Base-by-base conservation (phyloP, 805 yeast genomes). In the Cyberlindnera nakhonratchasimensis region DNA sequence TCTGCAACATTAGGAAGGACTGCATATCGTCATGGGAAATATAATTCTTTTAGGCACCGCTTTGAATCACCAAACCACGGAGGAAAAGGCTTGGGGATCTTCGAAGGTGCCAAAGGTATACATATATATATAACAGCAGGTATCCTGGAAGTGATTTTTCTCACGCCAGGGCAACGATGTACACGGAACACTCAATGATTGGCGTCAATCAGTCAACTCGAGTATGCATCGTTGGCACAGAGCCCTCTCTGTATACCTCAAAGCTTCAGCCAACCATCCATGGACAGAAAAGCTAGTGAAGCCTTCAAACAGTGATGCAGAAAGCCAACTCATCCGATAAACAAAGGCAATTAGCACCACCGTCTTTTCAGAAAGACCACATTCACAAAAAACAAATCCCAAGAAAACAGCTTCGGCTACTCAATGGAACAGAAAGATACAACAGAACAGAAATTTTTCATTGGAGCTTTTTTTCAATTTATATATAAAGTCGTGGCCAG, bases 31-130 rank as follows among this genome's bases (percentile, higher is more conserved):
- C 14, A 13, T 38, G 42, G 42, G 34, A 16, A 19, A 22, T 21
- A 22, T 7, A n/a, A n/a, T 31, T 59, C 47, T 37, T 66, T 42
- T 65, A 57, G 70, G 71, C 73, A 60, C 67, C 73, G 70, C 70
- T 69, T 69, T 69, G 73, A 69, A 67, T 66, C 68, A 62, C 52
- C 59, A 60, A 51, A 56, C 69, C 69, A 69, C 63, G 46, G 62
- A 56, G 53, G 43, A 51, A 48, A 48, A 57, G 61, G 32, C 61
- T 49, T 52, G 62, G 49, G 65, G 64, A 67, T 67, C 73, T 69
- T 69, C 73, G 73, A 69, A 65, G 72, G 68, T 62, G 72, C 66
- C 70, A 54, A 29, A 21, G n/a, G n/a, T n/a, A 14, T 12, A 22
- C 24, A 30, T 29, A 23, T n/a, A 34, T 25, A 35, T 28, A 11